Base-by-base conservation (phyloP, 2,329 filamentous ascomycete genomes). In the Lecanicillium sp. region DNA sequence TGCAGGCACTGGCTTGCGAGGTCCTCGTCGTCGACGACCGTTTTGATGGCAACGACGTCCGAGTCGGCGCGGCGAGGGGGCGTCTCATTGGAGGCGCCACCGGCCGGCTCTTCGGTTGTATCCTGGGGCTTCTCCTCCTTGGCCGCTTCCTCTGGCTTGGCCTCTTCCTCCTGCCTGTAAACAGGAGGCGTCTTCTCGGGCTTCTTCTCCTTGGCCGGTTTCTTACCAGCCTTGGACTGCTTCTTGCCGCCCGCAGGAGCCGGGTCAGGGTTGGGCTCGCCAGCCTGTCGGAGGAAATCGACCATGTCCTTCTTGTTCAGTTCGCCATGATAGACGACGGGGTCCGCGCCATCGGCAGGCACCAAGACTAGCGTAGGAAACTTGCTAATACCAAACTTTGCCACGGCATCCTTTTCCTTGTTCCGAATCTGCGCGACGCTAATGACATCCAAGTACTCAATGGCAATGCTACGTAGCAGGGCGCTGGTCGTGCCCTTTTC, bases 401-500 rank as follows among this genome's bases (percentile, higher is more conserved):
- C 74, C 4, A 87, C 77, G 0, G 81, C 73, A 29, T 71, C 74
- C 38, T 72, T 72, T 60, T 96, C 87, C 61, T 89, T 94, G 65
- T 83, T 72, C 41, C 88, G 79, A 40, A 95, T 74, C 61, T 97
- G 90, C 8, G 79, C 90, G 27, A 98, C 71, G 4, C 75, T 72
- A 46, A 97, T 78, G 40, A 78, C 77, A 27, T 81, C 88, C 18
- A 92, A 71, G 61, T 90, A 98, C 57, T 97, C 92, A 51, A 96
- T 87, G 6, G 92, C 89, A 39, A 97, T 61, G 44, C 87, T 81
- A 59, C 84, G 85, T 47, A 96, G 65, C 17, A 95, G 69, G 10
- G 88, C 78, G 56, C 86, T 90, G 1, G 86, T 90, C 5, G 84
- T 82, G 17, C 88, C 87, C 68, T 97, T 98, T 41, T 95, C 86